phyloP scores from a whole-genome alignment of 805 yeast genomes.

The Candida chilensis region DNA sequence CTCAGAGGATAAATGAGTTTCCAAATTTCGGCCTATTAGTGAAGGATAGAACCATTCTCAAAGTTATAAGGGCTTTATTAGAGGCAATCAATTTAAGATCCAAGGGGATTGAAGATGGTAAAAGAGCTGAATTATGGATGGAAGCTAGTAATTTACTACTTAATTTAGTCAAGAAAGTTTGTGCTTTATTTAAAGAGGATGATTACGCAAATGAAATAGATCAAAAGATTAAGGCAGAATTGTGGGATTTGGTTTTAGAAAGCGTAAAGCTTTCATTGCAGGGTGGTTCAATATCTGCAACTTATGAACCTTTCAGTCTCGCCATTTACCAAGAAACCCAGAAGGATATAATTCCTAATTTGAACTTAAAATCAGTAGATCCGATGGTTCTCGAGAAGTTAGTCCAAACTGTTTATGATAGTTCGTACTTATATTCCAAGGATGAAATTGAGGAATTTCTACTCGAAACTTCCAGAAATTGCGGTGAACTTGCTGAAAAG shows the following conservation, averaged over 20 bases:
- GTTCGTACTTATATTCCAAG: conserved; percentile 50
- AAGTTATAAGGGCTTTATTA: conserved; percentile 37
- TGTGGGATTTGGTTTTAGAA: conserved; percentile 33
- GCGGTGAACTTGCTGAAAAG: conserved; percentile 21
- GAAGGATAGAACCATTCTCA: conserved; percentile 33
- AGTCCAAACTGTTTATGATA: conserved; percentile 41
- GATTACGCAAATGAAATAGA: conserved; percentile 4
- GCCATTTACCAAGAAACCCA: conserved; percentile 33
- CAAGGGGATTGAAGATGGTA: conserved; percentile 16
- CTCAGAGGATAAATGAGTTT: conserved; percentile 18
- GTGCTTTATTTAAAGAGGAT: conserved; percentile 7
- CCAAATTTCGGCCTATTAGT: conserved; percentile 23
- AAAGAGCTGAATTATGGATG: conserved; percentile 42
- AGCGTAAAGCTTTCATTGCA: conserved; percentile 31
- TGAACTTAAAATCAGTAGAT: conserved; percentile 16
- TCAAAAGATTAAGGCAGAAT: conserved; percentile 1
- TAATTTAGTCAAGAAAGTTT: conserved; percentile 18
- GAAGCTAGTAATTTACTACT: conserved; percentile 34
- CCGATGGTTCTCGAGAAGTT: conserved; percentile 28
- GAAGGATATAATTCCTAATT: conserved; percentile 24
- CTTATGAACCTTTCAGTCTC: conserved; percentile 35
- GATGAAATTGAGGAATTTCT: conserved; percentile 49
- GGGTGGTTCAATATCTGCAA: conserved; percentile 12
- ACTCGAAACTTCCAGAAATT: too few species aligned
- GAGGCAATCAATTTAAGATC: conserved; percentile 41